Base-by-base conservation (phyloP, 2,329 filamentous ascomycete species). In the Aureobasidium sp. region DNA sequence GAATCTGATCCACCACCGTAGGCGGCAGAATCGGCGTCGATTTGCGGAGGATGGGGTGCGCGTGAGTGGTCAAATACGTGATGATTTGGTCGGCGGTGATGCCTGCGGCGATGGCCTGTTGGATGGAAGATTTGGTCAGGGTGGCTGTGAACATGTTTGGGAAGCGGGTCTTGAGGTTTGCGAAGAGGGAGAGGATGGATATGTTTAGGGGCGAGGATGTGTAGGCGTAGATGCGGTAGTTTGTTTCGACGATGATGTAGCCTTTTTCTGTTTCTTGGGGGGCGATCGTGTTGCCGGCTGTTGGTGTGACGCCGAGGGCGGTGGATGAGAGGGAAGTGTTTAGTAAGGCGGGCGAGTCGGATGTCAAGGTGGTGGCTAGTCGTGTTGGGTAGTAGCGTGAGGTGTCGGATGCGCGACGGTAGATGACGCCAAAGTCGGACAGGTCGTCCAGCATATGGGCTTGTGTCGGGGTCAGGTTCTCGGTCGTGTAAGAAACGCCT, bases 61-160 rank as follows among this genome's bases (percentile, higher is more conserved):
- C 94, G 76, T 99, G 93, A 4, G 90, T 88, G 8, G 88, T 86
- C 1, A 99, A 85, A 76, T 97, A 99, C 20, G 88, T 87, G 69
- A 99, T 93, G 73, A 99, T 96, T 73, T 99, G 94, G 69, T 96
- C 88, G 17, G 91, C 87, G 0, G 92, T 97, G 77, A 99, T 99
- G 70, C 94, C 94, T 71, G 88, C 88, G 64, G 86, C 82, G 66
- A 97, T 92, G 65, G 95, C 95, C 63, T 87, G 84, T 61, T 91
- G 89, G 69, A 97, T 89, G 15, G 91, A 96, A 59, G 89, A 83
- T 65, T 95, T 91, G 14, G 91, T 95, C 44, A 99, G 81, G 67
- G 94, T 91, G 45, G 93, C 94, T 0, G 91, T 91, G 15, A 97
- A 89, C 76, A 99, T 89, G 77, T 96, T 96, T 1, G 90, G 89